Base-by-base conservation (phyloP, 1,139 yeast genomes). In the Diutina ranongensis region DNA sequence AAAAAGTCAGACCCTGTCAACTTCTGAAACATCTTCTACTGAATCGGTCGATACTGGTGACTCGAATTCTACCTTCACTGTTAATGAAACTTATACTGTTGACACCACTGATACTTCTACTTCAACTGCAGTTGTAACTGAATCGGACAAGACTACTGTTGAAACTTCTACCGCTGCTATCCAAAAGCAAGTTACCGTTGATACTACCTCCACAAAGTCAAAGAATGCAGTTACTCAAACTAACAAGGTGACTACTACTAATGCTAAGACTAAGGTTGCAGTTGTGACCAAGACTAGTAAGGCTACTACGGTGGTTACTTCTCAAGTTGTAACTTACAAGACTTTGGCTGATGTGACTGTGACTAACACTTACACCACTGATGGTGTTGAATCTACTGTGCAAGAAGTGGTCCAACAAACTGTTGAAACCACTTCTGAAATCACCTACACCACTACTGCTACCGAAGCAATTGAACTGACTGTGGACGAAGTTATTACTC, bases 361-460 rank as follows among this genome's bases (percentile, higher is more conserved):
- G 12, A 12, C 15, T 3, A n/a, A 38, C 19, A 38, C 42, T 15
- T 16, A n/a, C n/a, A 25, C 33, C n/a, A 25, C 20, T 38, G 42
- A 38, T 16, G 42, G 42, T 3, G 42, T 25, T 22, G 32, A n/a
- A n/a, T 25, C 42, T 8, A 38, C 42, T 16, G 19, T 38, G 7
- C 31, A 38, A 16, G 31, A 25, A 15, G 18, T 25, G 7, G 22
- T 38, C n/a, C 31, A 25, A 9, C n/a, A 38, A 16, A 38, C 42
- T 5, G 20, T 38, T 7, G 21, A 25, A 10, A 12, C 31, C 10
- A 38, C 42, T 10, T n/a, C 15, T n/a, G 8, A 25, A 10, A 5
- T 38, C 32, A 38, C 42, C 18, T 38, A 25, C 33, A 38, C 42
- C 33, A 38, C 42, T 21, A 38, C 42, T 25, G 42, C 31, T 16